Percentiles rank a stretch among this genome's conserved stretches.
These are phyloP conservation scores for Halophytophthora polymorphica DNA, from an alignment of 352 stramenopile genomes.

Conservation along the genomic window DNA sequence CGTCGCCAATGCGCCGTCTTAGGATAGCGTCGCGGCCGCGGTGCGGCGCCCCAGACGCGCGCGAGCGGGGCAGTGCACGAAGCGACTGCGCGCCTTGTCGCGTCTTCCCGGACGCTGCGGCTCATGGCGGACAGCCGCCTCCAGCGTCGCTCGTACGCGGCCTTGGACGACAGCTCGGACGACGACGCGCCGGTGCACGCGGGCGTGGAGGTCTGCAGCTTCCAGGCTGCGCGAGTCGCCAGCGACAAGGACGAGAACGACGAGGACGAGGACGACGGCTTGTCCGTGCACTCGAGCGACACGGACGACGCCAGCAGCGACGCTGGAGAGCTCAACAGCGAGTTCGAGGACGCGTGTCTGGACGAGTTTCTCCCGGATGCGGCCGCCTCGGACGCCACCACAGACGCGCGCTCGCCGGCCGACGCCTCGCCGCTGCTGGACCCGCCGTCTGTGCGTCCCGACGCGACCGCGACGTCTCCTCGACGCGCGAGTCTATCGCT, in stretches of 20 bases:
- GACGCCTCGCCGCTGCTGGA: neutral
- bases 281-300: constrained; percentile 7
- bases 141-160: too few species aligned
- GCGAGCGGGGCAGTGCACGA: too few species aligned
- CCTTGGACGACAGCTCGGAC: too few species aligned
- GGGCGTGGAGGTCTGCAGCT: constrained; percentile 7
- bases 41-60: too few species aligned
- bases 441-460: too few species aligned
- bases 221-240: neutral
- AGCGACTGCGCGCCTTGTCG: too few species aligned
- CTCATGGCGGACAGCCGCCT: too few species aligned
- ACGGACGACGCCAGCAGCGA: constrained; percentile 17
- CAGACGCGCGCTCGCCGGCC: constrained; percentile 1
- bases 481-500: constrained; percentile 14
- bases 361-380: constrained; percentile 31
- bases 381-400: neutral
- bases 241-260: constrained; percentile 13
- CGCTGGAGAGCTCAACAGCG: constrained; percentile 8
- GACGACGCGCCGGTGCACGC: too few species aligned
- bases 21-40: too few species aligned
- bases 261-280: constrained; percentile 12
- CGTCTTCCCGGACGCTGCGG: too few species aligned
- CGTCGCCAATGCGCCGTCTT: too few species aligned
- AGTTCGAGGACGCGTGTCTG: constrained; percentile 40
- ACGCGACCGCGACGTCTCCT: constrained; percentile 1